Base-by-base conservation (phyloP, 306 rosid species). In the Elaeagnus macrophylla region DNA sequence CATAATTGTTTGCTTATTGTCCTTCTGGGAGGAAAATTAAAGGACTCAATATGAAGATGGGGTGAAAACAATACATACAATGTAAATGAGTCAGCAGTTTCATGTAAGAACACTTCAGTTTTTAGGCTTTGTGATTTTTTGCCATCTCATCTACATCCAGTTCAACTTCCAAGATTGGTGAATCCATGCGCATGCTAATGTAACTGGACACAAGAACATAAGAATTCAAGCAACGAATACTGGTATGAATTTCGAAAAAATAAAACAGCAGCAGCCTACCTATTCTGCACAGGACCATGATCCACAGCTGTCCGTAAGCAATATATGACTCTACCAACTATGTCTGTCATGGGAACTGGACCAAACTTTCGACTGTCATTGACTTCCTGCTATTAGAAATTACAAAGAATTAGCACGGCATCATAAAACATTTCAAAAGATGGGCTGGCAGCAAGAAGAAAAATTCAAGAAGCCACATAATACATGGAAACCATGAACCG, bases 241-340 rank as follows among this genome's bases (percentile, higher is more conserved):
- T 55, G 40, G 39, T 60, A 25, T 68, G 62, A 48, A 63, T 52
- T 54, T 12, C 5, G 13, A 46, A 59, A 12, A 20, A 10, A 8
- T 47, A 25, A 25, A 25, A 25, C 32, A 3, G 32, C 32, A 25
- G 68, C 36, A 41, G 57, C 68, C 79, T 45, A 79, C 99, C 95
- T 84, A 70, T 93, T 93, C 74, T 84, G 81, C 65, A 93, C 80
- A 5, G 88, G 96, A 55, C 96, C 95, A 55, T 93, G 99, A 75
- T 93, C 99, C 67, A 88, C 96, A 5, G 95, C 96, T 36, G 81
- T 79, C 57, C 89, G 78, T 63, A 93, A 67, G 70, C 87, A 84
- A 75, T 93, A 93, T 59, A 93, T 74, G 76, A 77, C 99, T 75
- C 99, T 84, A 66, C 99, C 99, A 37, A 84, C 87, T 48, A 93